These are phyloP conservation scores for Ochromonas danica DNA, from an alignment of 108 stramenopile genomes.

Conservation along the genomic window DNA sequence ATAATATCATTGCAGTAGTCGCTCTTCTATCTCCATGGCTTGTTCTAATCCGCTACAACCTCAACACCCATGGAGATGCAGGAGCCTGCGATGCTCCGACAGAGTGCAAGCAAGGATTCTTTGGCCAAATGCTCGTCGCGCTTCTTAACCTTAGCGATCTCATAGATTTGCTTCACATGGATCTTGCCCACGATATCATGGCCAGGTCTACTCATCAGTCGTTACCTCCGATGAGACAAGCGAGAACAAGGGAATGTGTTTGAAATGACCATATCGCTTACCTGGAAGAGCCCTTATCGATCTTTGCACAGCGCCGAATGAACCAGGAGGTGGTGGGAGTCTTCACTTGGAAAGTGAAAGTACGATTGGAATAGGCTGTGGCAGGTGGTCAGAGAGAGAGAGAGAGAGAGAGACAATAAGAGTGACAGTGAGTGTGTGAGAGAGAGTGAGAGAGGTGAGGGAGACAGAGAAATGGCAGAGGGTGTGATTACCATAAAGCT, in stretches of 20 bases:
- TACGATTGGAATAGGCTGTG: conserved; percentile 3
- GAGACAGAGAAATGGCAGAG: not conserved
- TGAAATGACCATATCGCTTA: conserved; percentile 62
- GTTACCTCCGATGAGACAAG: no score
- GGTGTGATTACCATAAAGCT: conserved; percentile 43
- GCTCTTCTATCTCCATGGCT: no score
- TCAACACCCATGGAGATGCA: conserved; percentile 7
- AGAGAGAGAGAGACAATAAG: not conserved
- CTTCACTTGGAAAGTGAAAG: conserved; percentile 63
- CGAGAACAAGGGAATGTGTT: conserved; percentile 73
- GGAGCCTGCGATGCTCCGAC: conserved; percentile 38
- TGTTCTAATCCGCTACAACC: no score
- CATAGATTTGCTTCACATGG: conserved; percentile 78
- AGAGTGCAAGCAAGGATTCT: conserved; percentile 71
- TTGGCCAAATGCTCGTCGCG: no score
- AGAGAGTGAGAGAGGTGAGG: not conserved
- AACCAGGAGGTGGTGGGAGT: conserved; percentile 79
- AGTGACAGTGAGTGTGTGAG: not conserved
- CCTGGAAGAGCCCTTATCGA: conserved; percentile 59
- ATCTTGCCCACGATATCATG: conserved; percentile 67
- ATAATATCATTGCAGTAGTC: conserved; percentile 19
- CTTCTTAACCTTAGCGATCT: conserved; percentile 84
- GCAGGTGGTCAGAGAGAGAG: not conserved
- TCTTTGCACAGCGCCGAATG: conserved; percentile 68
- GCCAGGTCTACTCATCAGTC: conserved; percentile 19